Evolutionary conservation across 2,329 filamentous ascomycete species (phyloP), one percentile per base, ranked within the genome.

Genomic region (Aureobasidium pullulans): DNA sequence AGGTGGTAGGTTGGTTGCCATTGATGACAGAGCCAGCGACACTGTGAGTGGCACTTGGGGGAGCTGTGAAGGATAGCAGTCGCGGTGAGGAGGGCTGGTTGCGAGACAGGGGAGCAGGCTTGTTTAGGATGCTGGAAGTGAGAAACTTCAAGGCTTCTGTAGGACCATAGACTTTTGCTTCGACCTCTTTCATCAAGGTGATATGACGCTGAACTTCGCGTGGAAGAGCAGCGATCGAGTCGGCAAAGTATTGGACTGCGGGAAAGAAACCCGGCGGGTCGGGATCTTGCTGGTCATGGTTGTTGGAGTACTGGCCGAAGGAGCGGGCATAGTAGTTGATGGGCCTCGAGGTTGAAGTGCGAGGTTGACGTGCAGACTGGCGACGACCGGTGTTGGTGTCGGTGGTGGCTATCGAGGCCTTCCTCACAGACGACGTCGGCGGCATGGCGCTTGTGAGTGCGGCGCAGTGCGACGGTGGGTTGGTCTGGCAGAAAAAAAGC

Each of bases 151-250:
- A 81, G 68, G 87, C 83, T 67, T 94, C 88, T 72, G 96, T 90
- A 6, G 94, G 88, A 29, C 85, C 86, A 74, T 92, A 94, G 64
- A 96, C 89, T 76, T 99, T 99, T 63, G 93, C 93, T 77, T 99
- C 94, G 49, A 97, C 94, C 76, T 99, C 94, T 73, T 96, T 96
- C 66, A 99, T 81, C 60, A 97, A 82, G 36, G 93, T 96, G 67
- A 96, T 96, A 73, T 99, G 93, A 70, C 91, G 87, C 66, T 96
- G 90, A 53, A 96, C 89, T 76, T 99, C 94, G 72, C 92, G 92
- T 4, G 94, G 94, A 29, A 99, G 83, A 40, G 93, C 92, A 54
- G 90, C 87, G 70, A 97, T 90, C 63, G 91, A 87, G 73, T 97
- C 92, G 63, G 93, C 89, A 72, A 99, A 97, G 71, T 85, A 84